Percentiles rank a stretch among this genome's conserved stretches.
phyloP scores from a whole-genome alignment of 2,329 filamentous ascomycete species.

The Trichophyton equinum region DNA sequence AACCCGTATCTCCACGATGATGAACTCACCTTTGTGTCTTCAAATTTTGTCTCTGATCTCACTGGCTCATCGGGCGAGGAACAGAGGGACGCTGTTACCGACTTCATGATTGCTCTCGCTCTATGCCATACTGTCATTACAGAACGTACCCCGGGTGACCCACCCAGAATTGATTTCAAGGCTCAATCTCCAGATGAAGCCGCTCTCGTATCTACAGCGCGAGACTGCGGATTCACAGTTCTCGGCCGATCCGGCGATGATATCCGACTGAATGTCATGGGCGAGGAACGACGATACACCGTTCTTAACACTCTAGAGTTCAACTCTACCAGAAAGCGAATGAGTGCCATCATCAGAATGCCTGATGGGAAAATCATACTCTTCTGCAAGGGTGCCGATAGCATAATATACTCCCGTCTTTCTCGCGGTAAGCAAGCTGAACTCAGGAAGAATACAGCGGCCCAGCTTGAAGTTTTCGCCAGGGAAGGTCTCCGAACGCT shows the following conservation, averaged over 20 bases:
- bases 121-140: constrained; percentile 96
- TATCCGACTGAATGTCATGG: constrained; percentile 75
- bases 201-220: constrained; percentile 82
- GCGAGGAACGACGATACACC: constrained; percentile 69
- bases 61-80: constrained; percentile 61
- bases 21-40: constrained; percentile 80
- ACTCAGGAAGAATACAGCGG: constrained; percentile 68
- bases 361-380: constrained; percentile 78
- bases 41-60: constrained; percentile 76
- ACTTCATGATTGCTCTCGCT: constrained; percentile 81
- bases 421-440: constrained; percentile 75
- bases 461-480: constrained; percentile 94
- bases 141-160: constrained; percentile 78
- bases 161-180: constrained; percentile 85
- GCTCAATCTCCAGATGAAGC: constrained; percentile 96
- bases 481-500: constrained; percentile 88
- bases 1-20: constrained; percentile 89
- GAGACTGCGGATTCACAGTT: constrained; percentile 90
- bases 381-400: constrained; percentile 96
- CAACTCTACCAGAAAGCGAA: constrained; percentile 90
- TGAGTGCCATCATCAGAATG: constrained; percentile 96
- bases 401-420: constrained; percentile 87
- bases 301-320: constrained; percentile 95
- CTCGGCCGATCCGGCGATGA: constrained; percentile 67
- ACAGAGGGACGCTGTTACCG: constrained; percentile 65